Evolutionary conservation across 1,284 basidiomycete genomes (phyloP), one percentile per base, ranked within the genome.

Genomic region (Ustanciosporium gigantosporum): DNA sequence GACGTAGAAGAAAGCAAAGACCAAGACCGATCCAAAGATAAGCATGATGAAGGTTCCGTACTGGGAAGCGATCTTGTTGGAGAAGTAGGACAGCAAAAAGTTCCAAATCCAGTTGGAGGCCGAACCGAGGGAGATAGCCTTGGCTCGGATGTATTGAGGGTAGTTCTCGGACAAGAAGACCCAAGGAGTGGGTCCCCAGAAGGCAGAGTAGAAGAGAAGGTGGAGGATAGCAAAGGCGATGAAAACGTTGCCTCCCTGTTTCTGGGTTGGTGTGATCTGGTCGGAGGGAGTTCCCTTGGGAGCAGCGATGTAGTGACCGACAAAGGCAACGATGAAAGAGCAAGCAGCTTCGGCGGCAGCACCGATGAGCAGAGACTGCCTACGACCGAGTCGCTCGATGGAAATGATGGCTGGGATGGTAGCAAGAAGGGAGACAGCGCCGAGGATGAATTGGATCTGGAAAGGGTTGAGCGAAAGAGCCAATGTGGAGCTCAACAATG

Each of bases 401-500:
- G 45, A 36, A 23, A 51, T 43, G 31, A 74, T 32, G n/a, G 68
- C 70, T 0, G 70, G 70, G 2, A 67, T 44, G 11, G 71, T 74
- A 21, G 57, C 58, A 29, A 64, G 8, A n/a, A 79, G 72, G 34
- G 79, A 79, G 51, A 79, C 78, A 19, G 73, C 65, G 46, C 73
- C 77, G 31, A 76, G 74, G 25, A 74, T 69, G 53, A 79, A 73
- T 13, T 74, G 66, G 53, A 78, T 74, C 53, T 85, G 82, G 78
- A 87, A 89, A 0, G 88, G 84, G 15, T 82, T 82, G 46, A 90
- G 80, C 20, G 81, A 70, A 8, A 87, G 87, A 31, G 86, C 85
- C 11, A 88, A 86, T 51, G 83, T 85, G 74, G 87, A 80, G 82
- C 90, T 90, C 82, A 91, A 90, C 0, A 86, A 87, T 47, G 89